Evolutionary conservation across 768 basidiomycete species (phyloP), one percentile per base, ranked within the genome.

Genomic region (Lyophyllum atratum): DNA sequence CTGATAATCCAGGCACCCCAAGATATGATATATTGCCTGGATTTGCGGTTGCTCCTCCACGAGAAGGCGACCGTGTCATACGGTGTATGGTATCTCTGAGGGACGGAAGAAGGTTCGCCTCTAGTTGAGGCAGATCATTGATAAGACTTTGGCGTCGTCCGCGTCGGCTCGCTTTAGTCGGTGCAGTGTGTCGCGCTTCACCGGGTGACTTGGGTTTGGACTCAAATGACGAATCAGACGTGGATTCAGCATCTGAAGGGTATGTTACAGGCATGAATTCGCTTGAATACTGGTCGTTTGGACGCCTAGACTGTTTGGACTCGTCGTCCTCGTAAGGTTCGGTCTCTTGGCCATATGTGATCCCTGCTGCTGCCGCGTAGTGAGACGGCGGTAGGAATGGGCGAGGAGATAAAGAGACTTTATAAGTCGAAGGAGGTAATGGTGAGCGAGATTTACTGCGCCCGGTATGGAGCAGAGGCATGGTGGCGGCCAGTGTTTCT

Each of bases 21-120:
- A 64, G 54, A 42, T 54, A 56, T 31, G 52, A 53, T 54, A 42
- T 28, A 34, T 45, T 50, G 46, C 11, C 55, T 31, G 26, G 19
- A 29, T 31, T 26, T 47, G 54, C 33, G 15, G 55, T 47, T 10
- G 62, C 29, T 11, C 60, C 56, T 58, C 55, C 52, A 54, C 70
- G 70, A 39, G 75, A 75, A 1, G 83, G 81, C 14, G 78, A 73
- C 50, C 79, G 74, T 2, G 89, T 91, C 89, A 91, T 92, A 45
- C 83, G 81, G 62, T 86, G 81, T 34, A 92, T 80, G 0, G 89
- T 92, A 54, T 90, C 89, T 40, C 83, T 78, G 33, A 92, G 74
- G 17, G 87, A 86, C 9, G 89, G 89, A 34, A 91, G 68, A 4
- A 91, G 74, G 25, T 87, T 82, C 0, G 82, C 74, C 59, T 92